These are phyloP conservation scores for Ploettnerulaceae sp. DNA, from an alignment of 2,329 filamentous ascomycete genomes.

Conservation along the genomic window DNA sequence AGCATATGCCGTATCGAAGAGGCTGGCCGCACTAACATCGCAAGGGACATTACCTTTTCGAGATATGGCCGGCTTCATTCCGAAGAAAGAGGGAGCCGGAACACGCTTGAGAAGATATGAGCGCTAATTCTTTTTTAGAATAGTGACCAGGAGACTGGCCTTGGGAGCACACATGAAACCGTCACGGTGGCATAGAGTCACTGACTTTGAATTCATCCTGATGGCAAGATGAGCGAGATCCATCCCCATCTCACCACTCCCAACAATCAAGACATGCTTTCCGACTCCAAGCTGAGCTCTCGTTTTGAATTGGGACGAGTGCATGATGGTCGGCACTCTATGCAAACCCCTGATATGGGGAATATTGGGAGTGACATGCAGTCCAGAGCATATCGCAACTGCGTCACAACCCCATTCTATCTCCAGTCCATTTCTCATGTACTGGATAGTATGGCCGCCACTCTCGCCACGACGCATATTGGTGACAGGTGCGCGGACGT, in stretches of 20 bases:
- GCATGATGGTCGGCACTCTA: slow-evolving; percentile 36
- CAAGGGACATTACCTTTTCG: slow-evolving; percentile 37
- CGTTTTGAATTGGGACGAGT: slow-evolving; percentile 42
- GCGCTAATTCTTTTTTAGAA: not conserved
- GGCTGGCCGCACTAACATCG: slow-evolving; percentile 43
- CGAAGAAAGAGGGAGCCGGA: slow-evolving; percentile 14
- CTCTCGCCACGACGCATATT: slow-evolving; percentile 5
- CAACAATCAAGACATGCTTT: slow-evolving; percentile 41
- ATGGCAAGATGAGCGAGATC: slow-evolving; percentile 43
- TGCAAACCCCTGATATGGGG: slow-evolving; percentile 39
- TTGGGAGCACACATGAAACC: slow-evolving; percentile 45
- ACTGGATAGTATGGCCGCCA: slow-evolving; percentile 18
- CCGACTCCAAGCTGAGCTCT: slow-evolving; percentile 39
- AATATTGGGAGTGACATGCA: slow-evolving; percentile 40
- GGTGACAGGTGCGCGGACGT: slow-evolving; percentile 33
- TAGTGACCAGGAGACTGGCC: slow-evolving; percentile 28
- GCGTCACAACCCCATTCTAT: slow-evolving; percentile 38
- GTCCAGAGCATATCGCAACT: slow-evolving; percentile 42
- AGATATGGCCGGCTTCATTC: slow-evolving; percentile 6
- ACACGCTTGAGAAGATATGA: slow-evolving; percentile 10
- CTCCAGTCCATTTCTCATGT: slow-evolving; percentile 1
- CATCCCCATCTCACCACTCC: slow-evolving; percentile 44
- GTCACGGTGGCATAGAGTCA: slow-evolving; percentile 42
- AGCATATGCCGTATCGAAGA: slow-evolving; percentile 49
- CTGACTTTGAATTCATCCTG: slow-evolving; percentile 39